Base-by-base conservation (phyloP, 2,329 filamentous ascomycete genomes). In the Aspergillus quadrilineatus region DNA sequence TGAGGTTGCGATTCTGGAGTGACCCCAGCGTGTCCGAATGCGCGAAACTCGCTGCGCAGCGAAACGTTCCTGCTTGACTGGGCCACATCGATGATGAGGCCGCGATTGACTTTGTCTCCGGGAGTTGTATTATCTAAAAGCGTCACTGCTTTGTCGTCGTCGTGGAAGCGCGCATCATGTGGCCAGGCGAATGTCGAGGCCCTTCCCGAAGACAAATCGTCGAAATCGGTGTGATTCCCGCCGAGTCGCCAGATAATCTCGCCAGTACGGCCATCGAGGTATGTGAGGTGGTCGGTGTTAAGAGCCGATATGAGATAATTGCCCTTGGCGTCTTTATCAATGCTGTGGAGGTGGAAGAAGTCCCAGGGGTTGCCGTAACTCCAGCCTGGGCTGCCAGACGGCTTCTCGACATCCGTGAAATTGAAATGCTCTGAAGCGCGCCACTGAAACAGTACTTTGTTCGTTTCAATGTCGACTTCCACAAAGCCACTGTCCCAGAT, bases 331-430 rank as follows among this genome's bases (percentile, higher is more conserved):
- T 81, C 78, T 66, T 82, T 82, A 64, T 80, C 78, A 55, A 82
- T 71, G 43, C 77, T 80, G 67, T 82, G 83, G 66, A 84, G 77
- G 65, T 83, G 81, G 69, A 83, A 82, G 66, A 79, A 83, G 62
- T 84, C 81, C 73, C 77, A 83, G 1, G 79, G 65, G 7, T 56
- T 17, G 4, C 53, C 49, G 54, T 61, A 17, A n/a, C 42, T 59
- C 8, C 59, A 58, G 15, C 66, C 65, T 14, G 57, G 53, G 4
- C 54, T 53, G 28, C 65, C 62, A 42, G 28, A 55, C 56, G n/a
- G 49, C 50, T n/a, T 66, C 17, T 59, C 56, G 14, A 57, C 60
- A 26, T 72, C 65, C 12, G 56, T 55, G 29, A 72, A 56, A 17
- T 69, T 50, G 53, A 79, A 65, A 59, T 80, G 77, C 3, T 80